Evolutionary conservation across 495 filamentous ascomycete genomes (phyloP), one percentile per base, ranked within the genome.

Genomic region (Aspergillus bertholletiae): DNA sequence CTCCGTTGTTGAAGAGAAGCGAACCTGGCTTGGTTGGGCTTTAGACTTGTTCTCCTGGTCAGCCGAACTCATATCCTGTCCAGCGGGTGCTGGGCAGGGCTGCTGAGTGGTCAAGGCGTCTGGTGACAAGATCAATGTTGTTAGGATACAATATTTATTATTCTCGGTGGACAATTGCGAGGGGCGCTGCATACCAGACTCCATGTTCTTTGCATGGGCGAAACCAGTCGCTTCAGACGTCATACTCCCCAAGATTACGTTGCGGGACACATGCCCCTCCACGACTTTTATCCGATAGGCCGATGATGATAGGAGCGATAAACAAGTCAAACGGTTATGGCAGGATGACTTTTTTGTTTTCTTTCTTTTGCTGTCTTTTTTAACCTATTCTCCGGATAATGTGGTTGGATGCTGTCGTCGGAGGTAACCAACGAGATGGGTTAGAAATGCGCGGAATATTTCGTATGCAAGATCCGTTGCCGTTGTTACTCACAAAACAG

Each of bases 1-100:
- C 70, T 89, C 79, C 54, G 87, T 84, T 56, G 87, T 78, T 15
- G 88, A 87, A 39, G 87, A 88, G 71, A 96, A 96, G 55, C 90
- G 88, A 50, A 96, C 92, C 69, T 69, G 81, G 70, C 58, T 60
- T 48, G 63, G 63, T 46, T 66, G 72, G 23, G 66, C 58, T 61
- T 60, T 71, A 34, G 60, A 62, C 59, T 68, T 71, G 62, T 66
- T 57, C 26, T 74, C 68, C 49, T 63, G 49, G 49, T 70, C 69
- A 60, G 51, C 52, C 40, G 64, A 52, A 40, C 66, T 63, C 56
- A 54, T 34, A 24, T 51, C 54, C 57, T 64, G 67, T 51, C 43
- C 65, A 17, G 43, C 12, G 45, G 61, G 35, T 54, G 64, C 66
- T 61, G 65, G 65, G 63, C 53, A 63, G 52, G 56, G 56, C 35